Percentiles rank a stretch among this genome's conserved stretches.
Evolutionary conservation across 176 grass and related monocot species (phyloP).

Genomic region (Bonia amplexicaulis): DNA sequence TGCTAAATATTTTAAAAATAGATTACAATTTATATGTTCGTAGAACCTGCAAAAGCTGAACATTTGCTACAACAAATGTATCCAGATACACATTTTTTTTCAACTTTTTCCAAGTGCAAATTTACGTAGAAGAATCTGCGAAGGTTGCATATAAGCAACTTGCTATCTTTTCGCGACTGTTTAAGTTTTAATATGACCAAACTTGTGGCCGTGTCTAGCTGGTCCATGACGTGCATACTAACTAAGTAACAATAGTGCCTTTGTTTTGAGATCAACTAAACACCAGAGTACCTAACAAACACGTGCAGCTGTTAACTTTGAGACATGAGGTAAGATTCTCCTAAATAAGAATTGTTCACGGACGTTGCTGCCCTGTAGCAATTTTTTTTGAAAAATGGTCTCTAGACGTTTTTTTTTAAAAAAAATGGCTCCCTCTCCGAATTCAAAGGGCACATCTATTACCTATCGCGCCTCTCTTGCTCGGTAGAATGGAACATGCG

Average conservation of each 20-base stretch:
- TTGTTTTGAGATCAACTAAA: neutral
- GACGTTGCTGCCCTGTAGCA: no score
- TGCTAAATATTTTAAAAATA: neutral
- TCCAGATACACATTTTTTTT: neutral
- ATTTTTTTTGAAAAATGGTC: no score
- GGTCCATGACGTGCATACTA: neutral
- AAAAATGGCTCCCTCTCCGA: no score
- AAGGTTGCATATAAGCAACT: neutral
- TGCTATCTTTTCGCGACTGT: neutral
- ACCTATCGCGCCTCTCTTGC: no score
- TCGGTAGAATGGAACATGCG: no score
- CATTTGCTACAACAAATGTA: neutral
- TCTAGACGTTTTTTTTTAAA: no score
- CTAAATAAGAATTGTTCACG: neutral
- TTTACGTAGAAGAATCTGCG: neutral
- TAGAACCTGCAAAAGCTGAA: neutral
- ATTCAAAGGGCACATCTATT: no score
- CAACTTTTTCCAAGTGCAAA: neutral
- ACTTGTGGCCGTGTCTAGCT: neutral
- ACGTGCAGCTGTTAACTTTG: neutral
- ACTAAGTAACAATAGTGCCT: neutral
- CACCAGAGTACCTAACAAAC: neutral
- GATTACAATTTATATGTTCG: neutral
- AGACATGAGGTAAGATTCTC: conserved; percentile 11
- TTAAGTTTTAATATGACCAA: neutral